Evolutionary conservation across 208 protist species (phyloP), one percentile per base, ranked within the genome.

Genomic region (Paratrypanosoma confusum): DNA sequence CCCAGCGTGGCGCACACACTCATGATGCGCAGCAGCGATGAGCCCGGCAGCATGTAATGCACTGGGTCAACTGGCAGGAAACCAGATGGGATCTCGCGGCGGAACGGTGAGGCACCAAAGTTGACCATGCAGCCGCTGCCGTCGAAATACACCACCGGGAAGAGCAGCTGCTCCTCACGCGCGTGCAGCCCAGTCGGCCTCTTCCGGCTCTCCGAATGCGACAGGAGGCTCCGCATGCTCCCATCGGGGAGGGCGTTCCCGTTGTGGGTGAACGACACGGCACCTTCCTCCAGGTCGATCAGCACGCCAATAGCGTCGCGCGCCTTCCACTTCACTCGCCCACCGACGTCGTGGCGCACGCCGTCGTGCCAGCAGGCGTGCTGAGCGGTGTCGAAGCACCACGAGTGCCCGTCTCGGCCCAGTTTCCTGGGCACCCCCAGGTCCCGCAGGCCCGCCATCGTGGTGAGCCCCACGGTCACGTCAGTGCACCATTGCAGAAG

Each of bases 251-350:
- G 18, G 13, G 7, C 11, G 20, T 56, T 55, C 31, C 67, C 84
- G 44, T 95, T 85, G 54, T 84, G 72, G 16, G 73, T 37, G 39
- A 66, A 90, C 17, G 41, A 57, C 2, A 95, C 38, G 1, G 65
- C 68, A 36, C 70, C 68, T 8, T 56, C 50, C 21, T 70, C 53
- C 16, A 93, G 45, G 54, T 95, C 88, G 2, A 93, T 42, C 25
- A 90, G 24, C 23, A 91, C 53, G 8, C 88, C 88, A 35, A 93
- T 57, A 35, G 87, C 68, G 51, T 95, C 88, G 39, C 82, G 63
- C 0, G 49, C 26, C 45, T 85, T 86, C 83, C 81, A 93, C 51
- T 71, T 75, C 3, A 51, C 50, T 17, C 78, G 73, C 8, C 65
- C 42, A 34, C 55, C 41, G 44, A 81, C 80, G 28, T 92, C 81